phyloP scores from a whole-genome alignment of 768 basidiomycete genomes.

The Pleurotus ostreatus region DNA sequence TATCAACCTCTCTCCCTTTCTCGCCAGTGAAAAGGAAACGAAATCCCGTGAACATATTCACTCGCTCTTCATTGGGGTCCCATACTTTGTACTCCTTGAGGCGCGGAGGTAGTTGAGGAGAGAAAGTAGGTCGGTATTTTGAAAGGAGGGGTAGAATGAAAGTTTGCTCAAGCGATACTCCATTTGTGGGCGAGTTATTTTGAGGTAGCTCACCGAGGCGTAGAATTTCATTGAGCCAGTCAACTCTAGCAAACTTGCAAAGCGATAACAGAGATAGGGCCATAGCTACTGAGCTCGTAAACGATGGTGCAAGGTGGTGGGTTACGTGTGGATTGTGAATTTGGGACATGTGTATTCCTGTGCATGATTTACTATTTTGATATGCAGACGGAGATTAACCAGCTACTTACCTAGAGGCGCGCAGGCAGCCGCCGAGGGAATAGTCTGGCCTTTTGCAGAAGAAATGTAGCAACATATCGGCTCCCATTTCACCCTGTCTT shows the following conservation, averaged over 20 bases:
- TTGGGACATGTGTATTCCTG: slow-evolving; percentile 56
- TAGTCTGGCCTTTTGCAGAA: slow-evolving; percentile 28
- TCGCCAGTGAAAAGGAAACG: slow-evolving; percentile 63
- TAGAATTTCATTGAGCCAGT: slow-evolving; percentile 65
- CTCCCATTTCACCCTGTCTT: slow-evolving; percentile 45
- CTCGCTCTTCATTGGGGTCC: slow-evolving; percentile 64
- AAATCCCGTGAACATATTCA: slow-evolving; percentile 46
- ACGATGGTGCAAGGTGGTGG: slow-evolving; percentile 58
- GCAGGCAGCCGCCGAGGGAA: slow-evolving; percentile 38
- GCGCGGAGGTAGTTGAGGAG: slow-evolving; percentile 39
- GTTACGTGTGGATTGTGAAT: slow-evolving; percentile 45
- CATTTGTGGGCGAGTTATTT: slow-evolving; percentile 26
- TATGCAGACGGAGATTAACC: background rate
- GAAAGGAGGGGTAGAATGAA: slow-evolving; percentile 47
- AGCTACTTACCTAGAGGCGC: slow-evolving; percentile 47
- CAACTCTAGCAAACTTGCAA: slow-evolving; percentile 55
- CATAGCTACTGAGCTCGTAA: slow-evolving; percentile 42
- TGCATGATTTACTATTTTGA: background rate
- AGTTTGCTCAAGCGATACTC: slow-evolving; percentile 42
- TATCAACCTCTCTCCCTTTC: slow-evolving; percentile 42
- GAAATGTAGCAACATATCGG: slow-evolving; percentile 46
- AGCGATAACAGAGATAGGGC: slow-evolving; percentile 58
- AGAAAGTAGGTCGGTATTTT: slow-evolving; percentile 59
- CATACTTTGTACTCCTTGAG: slow-evolving; percentile 55
- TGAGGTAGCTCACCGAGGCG: slow-evolving; percentile 39